Evolutionary conservation across 2,329 filamentous ascomycete species (phyloP).

Genomic region (Cercospora brassicicola): DNA sequence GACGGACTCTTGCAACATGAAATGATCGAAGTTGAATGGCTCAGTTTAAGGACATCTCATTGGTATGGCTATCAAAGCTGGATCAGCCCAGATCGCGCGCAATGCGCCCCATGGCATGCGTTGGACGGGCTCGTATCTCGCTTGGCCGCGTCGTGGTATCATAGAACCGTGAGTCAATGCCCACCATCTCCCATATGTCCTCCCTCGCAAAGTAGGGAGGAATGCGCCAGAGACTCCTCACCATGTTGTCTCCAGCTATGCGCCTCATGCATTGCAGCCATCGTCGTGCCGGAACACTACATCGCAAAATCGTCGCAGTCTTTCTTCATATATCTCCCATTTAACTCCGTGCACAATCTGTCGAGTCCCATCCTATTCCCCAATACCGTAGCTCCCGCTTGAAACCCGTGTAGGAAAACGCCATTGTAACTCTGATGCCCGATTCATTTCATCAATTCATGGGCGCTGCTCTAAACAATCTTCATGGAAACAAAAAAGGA

Average conservation of each 20-base stretch:
- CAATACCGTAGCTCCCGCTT: not conserved
- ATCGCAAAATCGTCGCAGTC: not conserved
- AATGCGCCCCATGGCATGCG: not conserved
- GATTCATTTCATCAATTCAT: conserved; percentile 3
- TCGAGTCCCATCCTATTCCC: not conserved
- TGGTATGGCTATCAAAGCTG: not conserved
- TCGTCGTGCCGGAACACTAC: not conserved
- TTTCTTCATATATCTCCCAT: conserved; percentile 1
- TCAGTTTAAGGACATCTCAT: not conserved
- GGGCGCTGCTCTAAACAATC: not conserved
- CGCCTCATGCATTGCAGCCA: not conserved
- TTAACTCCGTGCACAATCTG: not conserved
- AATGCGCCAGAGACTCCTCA: not conserved
- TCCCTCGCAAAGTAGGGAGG: not conserved
- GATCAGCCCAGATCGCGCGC: not conserved
- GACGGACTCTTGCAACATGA: not conserved
- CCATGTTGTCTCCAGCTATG: not conserved
- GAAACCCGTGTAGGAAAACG: not conserved
- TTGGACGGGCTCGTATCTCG: not conserved
- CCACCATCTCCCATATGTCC: not conserved
- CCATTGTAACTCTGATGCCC: not conserved
- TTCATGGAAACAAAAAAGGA: not conserved
- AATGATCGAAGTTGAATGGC: not conserved
- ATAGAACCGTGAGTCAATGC: conserved; percentile 4
- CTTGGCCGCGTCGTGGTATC: conserved; percentile 3